Evolutionary conservation across 140 eudicot species (phyloP), one percentile per base, ranked within the genome.

Genomic region (Flaveria floridana): DNA sequence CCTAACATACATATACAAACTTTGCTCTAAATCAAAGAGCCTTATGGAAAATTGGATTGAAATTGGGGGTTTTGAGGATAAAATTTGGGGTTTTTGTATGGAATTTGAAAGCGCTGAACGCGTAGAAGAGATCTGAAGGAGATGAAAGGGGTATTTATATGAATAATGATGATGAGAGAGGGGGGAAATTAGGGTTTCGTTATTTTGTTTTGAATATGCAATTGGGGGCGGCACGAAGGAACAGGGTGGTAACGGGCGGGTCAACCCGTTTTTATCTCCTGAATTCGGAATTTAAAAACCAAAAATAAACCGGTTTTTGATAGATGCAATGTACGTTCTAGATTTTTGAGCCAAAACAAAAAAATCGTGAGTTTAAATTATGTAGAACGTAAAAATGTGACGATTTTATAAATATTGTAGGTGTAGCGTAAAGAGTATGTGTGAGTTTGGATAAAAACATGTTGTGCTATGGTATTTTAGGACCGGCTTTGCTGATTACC

Each of bases 181-280:
- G 55, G 56, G 65, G 59, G 58, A 46, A 65, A 44, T 61, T 83
- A 78, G 86, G 87, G 84, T 80, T 86, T 83, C 77, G 52, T 58
- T 5, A 20, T 57, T 52, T n/a, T 67, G 57, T 71, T 73, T 63
- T 70, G 72, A 76, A 79, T 78, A 4, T 64, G 76, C 74, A 81
- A 81, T 10, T 15, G 72, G 39, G 83, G 78, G 63, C 69, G 71
- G 47, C 65, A 67, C 58, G 74, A 75, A 77, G 87, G 76, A 82
- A 77, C 62, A 19, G 67, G 59, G 15, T 12, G 58, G 23, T 37
- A 6, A 21, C 48, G 74, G 74, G 71, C 65, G 71, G 66, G 77
- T 71, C 72, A 51, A 78, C 77, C 77, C 77, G 65, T 59, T 21
- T 59, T 58, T 78, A 12, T 30, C 65, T 61, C 42, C 3, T 9